These are phyloP conservation scores for Gregarina niphandrodes DNA, from an alignment of 169 alveolate species.

Conservation along the genomic window DNA sequence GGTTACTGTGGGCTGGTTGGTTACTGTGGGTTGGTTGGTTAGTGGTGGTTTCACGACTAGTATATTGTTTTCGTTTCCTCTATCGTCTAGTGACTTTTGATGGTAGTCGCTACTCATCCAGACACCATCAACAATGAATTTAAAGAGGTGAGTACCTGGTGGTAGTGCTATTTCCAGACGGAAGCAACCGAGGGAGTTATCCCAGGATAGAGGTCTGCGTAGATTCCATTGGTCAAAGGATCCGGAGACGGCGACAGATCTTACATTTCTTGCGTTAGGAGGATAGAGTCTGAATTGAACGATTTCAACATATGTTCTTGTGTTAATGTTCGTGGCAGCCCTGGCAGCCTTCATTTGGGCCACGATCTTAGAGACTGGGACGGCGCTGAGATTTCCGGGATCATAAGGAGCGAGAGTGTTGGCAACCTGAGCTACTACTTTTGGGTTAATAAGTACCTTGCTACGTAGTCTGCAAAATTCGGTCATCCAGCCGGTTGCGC, in stretches of 20 bases:
- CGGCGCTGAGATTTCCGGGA: too few species aligned
- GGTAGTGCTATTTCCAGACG: constrained; percentile 34
- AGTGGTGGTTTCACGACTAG: too few species aligned
- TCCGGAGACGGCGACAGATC: too few species aligned
- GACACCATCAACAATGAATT: constrained; percentile 51
- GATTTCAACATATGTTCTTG: constrained; percentile 4
- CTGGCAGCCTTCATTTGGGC: too few species aligned
- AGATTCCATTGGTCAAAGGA: constrained; percentile 53
- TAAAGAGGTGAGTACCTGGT: constrained; percentile 44
- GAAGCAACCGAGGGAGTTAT: constrained; percentile 33
- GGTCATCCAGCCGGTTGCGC: constrained; percentile 47
- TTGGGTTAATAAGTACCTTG: constrained; percentile 40
- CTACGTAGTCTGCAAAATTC: constrained; percentile 52
- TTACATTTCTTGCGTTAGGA: constrained; percentile 3
- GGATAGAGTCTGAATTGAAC: constrained; percentile 1
- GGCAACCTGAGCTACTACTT: constrained; percentile 9
- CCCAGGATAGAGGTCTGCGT: constrained; percentile 43
- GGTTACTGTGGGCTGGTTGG: too few species aligned
- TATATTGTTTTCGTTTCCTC: constrained; percentile 52
- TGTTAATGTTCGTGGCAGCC: too few species aligned
- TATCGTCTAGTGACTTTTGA: constrained; percentile 34
- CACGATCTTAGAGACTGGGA: too few species aligned
- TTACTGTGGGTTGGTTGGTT: too few species aligned
- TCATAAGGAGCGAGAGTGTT: too few species aligned
- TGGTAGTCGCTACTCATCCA: constrained; percentile 53